Evolutionary conservation across 2,329 filamentous ascomycete genomes (phyloP).

Genomic region (Aspergillus niger): DNA sequence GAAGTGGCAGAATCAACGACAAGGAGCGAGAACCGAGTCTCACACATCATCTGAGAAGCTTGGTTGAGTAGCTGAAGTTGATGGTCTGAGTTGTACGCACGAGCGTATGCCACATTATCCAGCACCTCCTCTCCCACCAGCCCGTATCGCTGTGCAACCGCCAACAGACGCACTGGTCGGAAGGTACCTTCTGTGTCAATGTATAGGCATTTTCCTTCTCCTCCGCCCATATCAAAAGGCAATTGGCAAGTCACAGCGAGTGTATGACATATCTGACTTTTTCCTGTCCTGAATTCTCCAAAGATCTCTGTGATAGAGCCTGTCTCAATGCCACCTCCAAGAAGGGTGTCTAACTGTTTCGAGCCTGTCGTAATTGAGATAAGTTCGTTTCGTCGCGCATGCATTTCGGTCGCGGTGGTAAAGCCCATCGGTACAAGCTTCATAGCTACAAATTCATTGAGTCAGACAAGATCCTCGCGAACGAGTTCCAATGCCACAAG

Average conservation of each 20-base stretch:
- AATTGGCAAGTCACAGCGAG: conserved; percentile 97
- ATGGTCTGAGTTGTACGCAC: conserved; percentile 98
- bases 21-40: conserved; percentile 93
- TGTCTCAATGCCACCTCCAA: conserved; percentile 93
- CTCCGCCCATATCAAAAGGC: conserved; percentile 98
- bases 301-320: conserved; percentile 98
- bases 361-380: conserved; percentile 98
- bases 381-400: conserved; percentile 90
- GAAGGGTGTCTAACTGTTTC: conserved; percentile 91
- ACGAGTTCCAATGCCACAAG: neutral
- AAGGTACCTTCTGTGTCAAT: conserved; percentile 99
- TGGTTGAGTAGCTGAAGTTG: conserved; percentile 94
- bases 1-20: conserved; percentile 96
- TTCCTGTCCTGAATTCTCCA: conserved; percentile 95
- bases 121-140: conserved; percentile 95
- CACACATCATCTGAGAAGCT: conserved; percentile 98
- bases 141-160: conserved; percentile 91
- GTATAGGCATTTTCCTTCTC: conserved; percentile 96
- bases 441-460: conserved; percentile 61
- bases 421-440: conserved; percentile 99
- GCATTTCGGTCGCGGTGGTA: conserved; percentile 98
- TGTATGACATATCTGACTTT: conserved; percentile 98
- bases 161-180: conserved; percentile 82
- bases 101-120: conserved; percentile 96
- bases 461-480: conserved; percentile 12